Conservation (phyloP, 176 grass and related monocot genomes). For the Cymbopogon citratus region DNA sequence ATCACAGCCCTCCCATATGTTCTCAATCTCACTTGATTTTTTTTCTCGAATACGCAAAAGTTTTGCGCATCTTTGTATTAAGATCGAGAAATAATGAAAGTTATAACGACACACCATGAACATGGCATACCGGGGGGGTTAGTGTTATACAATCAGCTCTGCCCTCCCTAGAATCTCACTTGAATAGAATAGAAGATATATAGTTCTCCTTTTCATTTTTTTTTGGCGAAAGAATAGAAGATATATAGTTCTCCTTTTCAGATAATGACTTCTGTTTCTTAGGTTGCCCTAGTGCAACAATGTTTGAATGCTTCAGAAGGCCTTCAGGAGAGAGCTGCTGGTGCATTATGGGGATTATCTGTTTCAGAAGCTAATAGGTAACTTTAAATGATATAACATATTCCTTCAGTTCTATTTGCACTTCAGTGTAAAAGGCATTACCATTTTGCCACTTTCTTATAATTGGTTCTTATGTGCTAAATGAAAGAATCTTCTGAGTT, state of each 20-base stretch:
- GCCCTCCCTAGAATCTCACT: too few relatives aligned
- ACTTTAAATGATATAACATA: conserved; percentile 9
- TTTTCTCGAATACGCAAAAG: too few relatives aligned
- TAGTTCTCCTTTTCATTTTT: conserved; percentile 14
- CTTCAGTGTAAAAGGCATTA: background rate
- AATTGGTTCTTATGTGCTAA: conserved; percentile 17
- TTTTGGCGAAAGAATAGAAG: conserved; percentile 2
- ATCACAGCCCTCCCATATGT: background rate
- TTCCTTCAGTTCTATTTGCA: background rate
- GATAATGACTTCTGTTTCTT: conserved; percentile 32
- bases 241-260: conserved; percentile 3
- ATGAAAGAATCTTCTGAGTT: background rate
- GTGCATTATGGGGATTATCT: conserved; percentile 96
- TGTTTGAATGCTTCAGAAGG: conserved; percentile 95
- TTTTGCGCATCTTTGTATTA: too few relatives aligned
- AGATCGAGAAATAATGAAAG: too few relatives aligned
- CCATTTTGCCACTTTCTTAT: background rate
- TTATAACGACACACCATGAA: too few relatives aligned
- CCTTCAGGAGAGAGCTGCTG: conserved; percentile 98
- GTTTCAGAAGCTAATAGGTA: conserved; percentile 99
- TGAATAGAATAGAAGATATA: background rate
- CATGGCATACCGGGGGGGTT: too few relatives aligned
- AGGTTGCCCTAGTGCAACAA: conserved; percentile 84
- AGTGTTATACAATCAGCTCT: too few relatives aligned
- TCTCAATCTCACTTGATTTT: background rate